Evolutionary conservation across 768 basidiomycete genomes (phyloP).

Genomic region (Tephrocybe rancida): DNA sequence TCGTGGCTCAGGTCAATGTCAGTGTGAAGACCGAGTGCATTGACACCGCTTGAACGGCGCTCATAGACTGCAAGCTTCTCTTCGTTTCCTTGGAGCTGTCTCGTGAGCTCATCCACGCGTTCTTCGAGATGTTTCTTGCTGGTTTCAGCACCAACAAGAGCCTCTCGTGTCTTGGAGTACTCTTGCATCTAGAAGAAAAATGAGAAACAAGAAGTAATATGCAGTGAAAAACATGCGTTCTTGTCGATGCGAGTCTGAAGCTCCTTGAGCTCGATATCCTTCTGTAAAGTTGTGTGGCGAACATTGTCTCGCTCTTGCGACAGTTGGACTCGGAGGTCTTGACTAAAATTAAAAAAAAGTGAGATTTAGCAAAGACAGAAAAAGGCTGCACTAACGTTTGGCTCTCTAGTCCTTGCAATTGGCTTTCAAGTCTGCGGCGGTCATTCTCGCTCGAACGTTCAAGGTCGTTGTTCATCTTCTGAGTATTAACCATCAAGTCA

Average conservation of each 20-base stretch:
- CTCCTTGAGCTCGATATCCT: conserved; percentile 80
- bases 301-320: conserved; percentile 72
- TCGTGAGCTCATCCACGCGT: conserved; percentile 60
- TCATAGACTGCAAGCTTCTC: conserved; percentile 91
- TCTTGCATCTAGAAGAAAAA: conserved; percentile 55
- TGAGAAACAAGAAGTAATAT: neutral
- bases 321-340: conserved; percentile 73
- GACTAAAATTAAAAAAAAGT: conserved; percentile 43
- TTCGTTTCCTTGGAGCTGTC: conserved; percentile 71
- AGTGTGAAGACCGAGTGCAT: conserved; percentile 31
- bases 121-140: conserved; percentile 81
- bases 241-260: conserved; percentile 73
- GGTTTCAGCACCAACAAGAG: conserved; percentile 71
- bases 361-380: neutral
- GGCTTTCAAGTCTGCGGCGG: conserved; percentile 76
- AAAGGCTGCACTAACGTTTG: conserved; percentile 60
- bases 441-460: conserved; percentile 86
- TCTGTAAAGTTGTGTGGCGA: conserved; percentile 77
- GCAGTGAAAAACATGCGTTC: conserved; percentile 44
- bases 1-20: conserved; percentile 62
- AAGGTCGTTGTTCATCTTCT: conserved; percentile 87
- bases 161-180: conserved; percentile 67
- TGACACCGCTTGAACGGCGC: conserved; percentile 48
- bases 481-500: conserved; percentile 87
- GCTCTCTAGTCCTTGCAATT: conserved; percentile 74